These are phyloP conservation scores for Claviceps lovelessii DNA, from an alignment of 2,329 filamentous ascomycete genomes.

Conservation along the genomic window DNA sequence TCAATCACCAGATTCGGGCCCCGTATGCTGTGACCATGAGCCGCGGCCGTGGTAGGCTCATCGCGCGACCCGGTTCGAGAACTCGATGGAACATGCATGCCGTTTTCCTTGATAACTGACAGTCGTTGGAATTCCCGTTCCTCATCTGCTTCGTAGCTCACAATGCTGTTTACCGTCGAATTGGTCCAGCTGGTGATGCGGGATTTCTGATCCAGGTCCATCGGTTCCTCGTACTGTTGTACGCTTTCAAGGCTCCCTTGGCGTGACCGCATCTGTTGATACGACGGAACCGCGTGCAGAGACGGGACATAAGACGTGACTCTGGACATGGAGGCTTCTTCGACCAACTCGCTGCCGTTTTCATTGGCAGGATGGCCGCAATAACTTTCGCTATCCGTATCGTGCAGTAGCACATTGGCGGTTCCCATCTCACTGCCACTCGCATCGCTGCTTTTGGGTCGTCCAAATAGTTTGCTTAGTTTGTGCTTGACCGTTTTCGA, in stretches of 20 bases:
- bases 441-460: constrained; percentile 11
- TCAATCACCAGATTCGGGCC: constrained; percentile 24
- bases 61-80: constrained; percentile 9
- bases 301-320: constrained; percentile 36
- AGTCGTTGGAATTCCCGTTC: constrained; percentile 42
- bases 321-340: constrained; percentile 31
- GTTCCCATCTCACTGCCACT: constrained; percentile 3
- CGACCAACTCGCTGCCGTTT: constrained; percentile 19
- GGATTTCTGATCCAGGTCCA: constrained; percentile 38
- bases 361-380: constrained; percentile 21
- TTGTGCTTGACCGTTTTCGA: constrained; percentile 48
- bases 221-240: constrained; percentile 21
- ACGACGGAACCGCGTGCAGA: constrained; percentile 31
- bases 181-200: constrained; percentile 60
- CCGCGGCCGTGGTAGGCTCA: neutral
- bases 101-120: constrained; percentile 49
- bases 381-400: constrained; percentile 14
- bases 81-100: constrained; percentile 24
- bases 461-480: constrained; percentile 32
- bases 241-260: constrained; percentile 41
- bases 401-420: constrained; percentile 5
- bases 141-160: constrained; percentile 23
- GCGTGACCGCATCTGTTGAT: constrained; percentile 34
- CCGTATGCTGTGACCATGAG: constrained; percentile 8
- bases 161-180: constrained; percentile 42